phyloP scores from a whole-genome alignment of 352 stramenopile genomes.

The Phytophthora sp. region DNA sequence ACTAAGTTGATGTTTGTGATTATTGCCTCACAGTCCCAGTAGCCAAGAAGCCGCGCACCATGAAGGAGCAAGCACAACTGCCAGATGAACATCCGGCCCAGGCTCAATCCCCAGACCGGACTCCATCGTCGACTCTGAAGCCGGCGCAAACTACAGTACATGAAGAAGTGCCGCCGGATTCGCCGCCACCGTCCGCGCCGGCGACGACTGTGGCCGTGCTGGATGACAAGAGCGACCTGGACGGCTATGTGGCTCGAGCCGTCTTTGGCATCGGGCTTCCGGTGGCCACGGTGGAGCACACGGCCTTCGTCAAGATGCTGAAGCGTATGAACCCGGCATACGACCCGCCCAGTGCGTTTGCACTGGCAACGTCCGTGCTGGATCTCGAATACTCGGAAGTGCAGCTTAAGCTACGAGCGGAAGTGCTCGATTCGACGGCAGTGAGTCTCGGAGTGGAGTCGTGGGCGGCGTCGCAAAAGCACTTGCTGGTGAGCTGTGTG shows the following conservation, averaged over 20 bases:
- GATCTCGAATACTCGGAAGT: constrained; percentile 70
- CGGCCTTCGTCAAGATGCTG: constrained; percentile 66
- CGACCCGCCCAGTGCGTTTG: constrained; percentile 54
- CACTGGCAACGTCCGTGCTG: constrained; percentile 55
- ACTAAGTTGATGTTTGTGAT: constrained; percentile 30
- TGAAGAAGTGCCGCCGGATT: constrained; percentile 32
- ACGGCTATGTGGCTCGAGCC: constrained; percentile 63
- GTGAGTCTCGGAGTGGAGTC: constrained; percentile 67
- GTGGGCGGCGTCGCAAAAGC: constrained; percentile 47
- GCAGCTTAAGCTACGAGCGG: constrained; percentile 61
- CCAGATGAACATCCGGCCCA: background rate
- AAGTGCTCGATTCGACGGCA: constrained; percentile 53
- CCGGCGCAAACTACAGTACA: constrained; percentile 22
- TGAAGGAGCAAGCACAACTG: constrained; percentile 2
- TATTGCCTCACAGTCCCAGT: background rate
- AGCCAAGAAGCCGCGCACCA: constrained; percentile 23
- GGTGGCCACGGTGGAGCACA: constrained; percentile 62
- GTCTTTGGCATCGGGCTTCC: constrained; percentile 60
- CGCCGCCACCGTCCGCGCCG: constrained; percentile 12
- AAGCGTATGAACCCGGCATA: constrained; percentile 64
- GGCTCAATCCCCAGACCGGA: background rate
- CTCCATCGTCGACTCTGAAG: background rate
- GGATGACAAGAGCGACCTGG: constrained; percentile 61
- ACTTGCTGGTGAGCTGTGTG: constrained; percentile 59
- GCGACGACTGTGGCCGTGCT: constrained; percentile 26